Percentiles rank a stretch among this genome's conserved stretches.
phyloP scores from a whole-genome alignment of 2,329 filamentous ascomycete species.

The Talaromyces sp. region DNA sequence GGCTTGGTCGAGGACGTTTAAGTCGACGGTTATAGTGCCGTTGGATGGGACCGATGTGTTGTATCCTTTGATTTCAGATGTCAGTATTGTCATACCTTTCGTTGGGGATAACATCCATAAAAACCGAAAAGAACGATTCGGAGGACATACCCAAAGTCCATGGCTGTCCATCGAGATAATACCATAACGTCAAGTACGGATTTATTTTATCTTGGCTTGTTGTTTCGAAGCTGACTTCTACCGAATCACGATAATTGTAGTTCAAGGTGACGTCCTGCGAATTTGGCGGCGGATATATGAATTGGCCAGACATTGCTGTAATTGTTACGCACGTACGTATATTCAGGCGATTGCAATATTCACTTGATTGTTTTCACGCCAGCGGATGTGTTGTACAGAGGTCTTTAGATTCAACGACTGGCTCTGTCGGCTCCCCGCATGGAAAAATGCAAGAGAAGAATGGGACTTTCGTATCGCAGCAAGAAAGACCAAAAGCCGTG shows the following conservation, averaged over 20 bases:
- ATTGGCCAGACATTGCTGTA: slow-evolving; percentile 5
- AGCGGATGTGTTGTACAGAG: neutral
- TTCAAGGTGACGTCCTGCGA: neutral
- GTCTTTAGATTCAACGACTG: neutral
- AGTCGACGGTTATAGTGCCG: slow-evolving; percentile 6
- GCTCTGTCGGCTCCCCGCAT: neutral
- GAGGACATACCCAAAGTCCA: slow-evolving; percentile 7
- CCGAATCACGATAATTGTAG: slow-evolving; percentile 14
- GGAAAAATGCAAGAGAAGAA: neutral
- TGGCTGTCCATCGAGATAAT: slow-evolving; percentile 10
- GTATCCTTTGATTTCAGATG: slow-evolving; percentile 5
- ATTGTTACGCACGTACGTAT: neutral
- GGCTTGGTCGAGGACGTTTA: slow-evolving; percentile 2
- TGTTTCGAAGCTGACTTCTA: slow-evolving; percentile 11
- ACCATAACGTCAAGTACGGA: slow-evolving; percentile 10
- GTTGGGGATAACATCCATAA: too few species aligned
- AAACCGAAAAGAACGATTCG: neutral
- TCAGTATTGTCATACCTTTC: neutral
- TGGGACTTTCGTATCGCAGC: too few species aligned
- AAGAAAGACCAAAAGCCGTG: neutral
- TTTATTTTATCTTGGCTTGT: neutral
- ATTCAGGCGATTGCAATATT: neutral
- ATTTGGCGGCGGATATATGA: slow-evolving; percentile 14
- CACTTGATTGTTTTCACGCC: neutral
- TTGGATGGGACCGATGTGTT: slow-evolving; percentile 15